phyloP scores from a whole-genome alignment of 441 rosid species.

The Adansonia grandidieri region DNA sequence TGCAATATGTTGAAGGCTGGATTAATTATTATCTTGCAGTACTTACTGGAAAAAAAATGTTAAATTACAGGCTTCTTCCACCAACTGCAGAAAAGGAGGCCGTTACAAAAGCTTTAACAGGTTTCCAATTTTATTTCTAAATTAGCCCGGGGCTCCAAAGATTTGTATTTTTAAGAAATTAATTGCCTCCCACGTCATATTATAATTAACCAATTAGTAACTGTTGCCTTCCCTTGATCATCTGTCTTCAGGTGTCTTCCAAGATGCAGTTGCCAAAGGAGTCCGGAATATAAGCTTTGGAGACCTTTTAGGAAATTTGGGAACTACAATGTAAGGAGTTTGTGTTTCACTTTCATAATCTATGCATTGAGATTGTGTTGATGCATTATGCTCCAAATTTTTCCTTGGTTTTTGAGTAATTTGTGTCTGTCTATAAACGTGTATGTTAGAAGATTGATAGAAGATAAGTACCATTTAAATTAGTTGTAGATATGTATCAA shows the following conservation, averaged over 20 bases:
- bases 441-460: not conserved
- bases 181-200: constrained; percentile 1
- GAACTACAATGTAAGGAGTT: constrained; percentile 76
- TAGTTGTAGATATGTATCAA: too few species aligned
- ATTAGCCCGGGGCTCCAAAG: constrained; percentile 22
- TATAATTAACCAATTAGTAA: constrained; percentile 21
- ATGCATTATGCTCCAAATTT: not conserved
- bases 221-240: constrained; percentile 21
- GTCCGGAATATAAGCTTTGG: constrained; percentile 90
- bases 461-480: too few species aligned
- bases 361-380: not conserved
- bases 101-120: constrained; percentile 88
- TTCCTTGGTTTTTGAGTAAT: not conserved
- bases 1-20: not conserved
- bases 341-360: constrained; percentile 6
- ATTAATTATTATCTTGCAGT: constrained; percentile 37
- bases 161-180: constrained; percentile 20
- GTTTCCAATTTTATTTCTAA: constrained; percentile 39
- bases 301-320: constrained; percentile 86
- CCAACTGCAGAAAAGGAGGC: constrained; percentile 81
- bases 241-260: constrained; percentile 64
- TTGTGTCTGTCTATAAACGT: not conserved
- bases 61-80: constrained; percentile 79
- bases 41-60: not conserved
- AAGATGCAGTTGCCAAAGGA: constrained; percentile 83